A percentile compares a stretch with the other conserved stretches of the same genome.
Conservation (phyloP, 768 basidiomycete genomes). For the Lactarius pseudohatsudake region DNA sequence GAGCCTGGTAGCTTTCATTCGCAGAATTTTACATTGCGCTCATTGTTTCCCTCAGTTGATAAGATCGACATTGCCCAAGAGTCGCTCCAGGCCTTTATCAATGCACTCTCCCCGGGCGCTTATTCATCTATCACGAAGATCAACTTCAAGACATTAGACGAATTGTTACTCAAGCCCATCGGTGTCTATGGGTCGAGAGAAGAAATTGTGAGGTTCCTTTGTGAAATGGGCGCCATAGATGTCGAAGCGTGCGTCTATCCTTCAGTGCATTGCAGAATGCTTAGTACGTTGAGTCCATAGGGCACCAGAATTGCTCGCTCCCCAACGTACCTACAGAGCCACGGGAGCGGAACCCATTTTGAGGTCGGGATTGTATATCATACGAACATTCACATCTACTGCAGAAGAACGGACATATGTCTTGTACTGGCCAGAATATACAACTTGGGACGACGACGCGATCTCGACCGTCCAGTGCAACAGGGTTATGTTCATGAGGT, state of each 20-base stretch:
- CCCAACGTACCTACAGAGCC: conserved; percentile 12
- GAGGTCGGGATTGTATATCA: conserved; percentile 52
- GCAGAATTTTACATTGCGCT: neutral
- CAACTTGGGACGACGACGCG: conserved; percentile 56
- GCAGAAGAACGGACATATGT: conserved; percentile 42
- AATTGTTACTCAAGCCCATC: conserved; percentile 45
- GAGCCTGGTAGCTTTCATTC: conserved; percentile 44
- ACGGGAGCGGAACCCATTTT: conserved; percentile 33
- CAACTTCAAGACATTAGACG: conserved; percentile 53
- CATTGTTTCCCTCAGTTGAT: conserved; percentile 41
- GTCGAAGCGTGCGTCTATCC: conserved; percentile 39
- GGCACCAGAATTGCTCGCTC: conserved; percentile 25
- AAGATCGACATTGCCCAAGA: conserved; percentile 59
- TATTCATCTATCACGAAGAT: conserved; percentile 53
- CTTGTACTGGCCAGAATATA: conserved; percentile 61
- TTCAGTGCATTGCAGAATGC: too few relatives aligned
- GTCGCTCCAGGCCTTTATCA: conserved; percentile 48
- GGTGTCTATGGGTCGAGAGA: conserved; percentile 57
- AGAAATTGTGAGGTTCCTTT: conserved; percentile 37
- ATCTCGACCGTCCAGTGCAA: conserved; percentile 47
- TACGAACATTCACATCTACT: conserved; percentile 27
- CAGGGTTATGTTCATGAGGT: conserved; percentile 63
- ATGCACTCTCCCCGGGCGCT: conserved; percentile 48
- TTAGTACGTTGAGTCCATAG: conserved; percentile 13
- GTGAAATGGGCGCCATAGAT: conserved; percentile 38